Evolutionary conservation across 2,329 filamentous ascomycete species (phyloP).

Genomic region (Paecilomyces sp.): DNA sequence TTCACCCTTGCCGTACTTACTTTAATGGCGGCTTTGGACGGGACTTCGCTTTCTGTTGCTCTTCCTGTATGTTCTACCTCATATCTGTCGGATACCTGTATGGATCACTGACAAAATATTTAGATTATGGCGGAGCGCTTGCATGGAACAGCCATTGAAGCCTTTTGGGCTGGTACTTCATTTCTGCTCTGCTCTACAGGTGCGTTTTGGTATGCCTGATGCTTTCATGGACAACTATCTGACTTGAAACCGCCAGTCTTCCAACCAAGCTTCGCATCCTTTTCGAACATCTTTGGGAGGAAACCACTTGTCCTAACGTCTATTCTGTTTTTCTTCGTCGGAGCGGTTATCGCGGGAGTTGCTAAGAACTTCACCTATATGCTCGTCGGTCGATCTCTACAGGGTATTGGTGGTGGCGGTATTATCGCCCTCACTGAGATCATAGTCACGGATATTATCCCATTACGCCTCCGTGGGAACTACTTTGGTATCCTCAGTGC

Average conservation of each 20-base stretch:
- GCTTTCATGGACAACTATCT: not conserved
- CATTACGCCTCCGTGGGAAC: conserved; percentile 30
- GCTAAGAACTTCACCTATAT: conserved; percentile 39
- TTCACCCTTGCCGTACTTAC: conserved; percentile 40
- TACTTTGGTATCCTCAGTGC: conserved; percentile 34
- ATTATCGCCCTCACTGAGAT: conserved; percentile 38
- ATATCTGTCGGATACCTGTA: not conserved
- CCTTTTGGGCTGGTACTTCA: conserved; percentile 47
- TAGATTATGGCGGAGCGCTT: conserved; percentile 27
- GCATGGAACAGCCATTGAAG: conserved; percentile 30
- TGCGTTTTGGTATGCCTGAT: not conserved
- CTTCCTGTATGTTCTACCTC: conserved; percentile 32
- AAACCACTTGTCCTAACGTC: conserved; percentile 32
- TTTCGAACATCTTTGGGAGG: conserved; percentile 44
- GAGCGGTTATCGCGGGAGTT: conserved; percentile 35
- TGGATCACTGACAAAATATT: not conserved
- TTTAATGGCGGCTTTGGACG: conserved; percentile 58
- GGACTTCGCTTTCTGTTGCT: conserved; percentile 58
- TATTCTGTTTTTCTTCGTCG: conserved; percentile 38
- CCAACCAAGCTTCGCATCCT: conserved; percentile 42
- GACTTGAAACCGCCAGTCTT: conserved; percentile 32
- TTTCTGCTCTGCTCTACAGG: conserved; percentile 37
- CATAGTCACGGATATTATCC: conserved; percentile 38
- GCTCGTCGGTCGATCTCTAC: conserved; percentile 38
- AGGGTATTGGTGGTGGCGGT: conserved; percentile 40